Percentiles rank a stretch among this genome's conserved stretches.
phyloP scores from a whole-genome alignment of 2,329 filamentous ascomycete species.

The Parastagonospora avenae region DNA sequence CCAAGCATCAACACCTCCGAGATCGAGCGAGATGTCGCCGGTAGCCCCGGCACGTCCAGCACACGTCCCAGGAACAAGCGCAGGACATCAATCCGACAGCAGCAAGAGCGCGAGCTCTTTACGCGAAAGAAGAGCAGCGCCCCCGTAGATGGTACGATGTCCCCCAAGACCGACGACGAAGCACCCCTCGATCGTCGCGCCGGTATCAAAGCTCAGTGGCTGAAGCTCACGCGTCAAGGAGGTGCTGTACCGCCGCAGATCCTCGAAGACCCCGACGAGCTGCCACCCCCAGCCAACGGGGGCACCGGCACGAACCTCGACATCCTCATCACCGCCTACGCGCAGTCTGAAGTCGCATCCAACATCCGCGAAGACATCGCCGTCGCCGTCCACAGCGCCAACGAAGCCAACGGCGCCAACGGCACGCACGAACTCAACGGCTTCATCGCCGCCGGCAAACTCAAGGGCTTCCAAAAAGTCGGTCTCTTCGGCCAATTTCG shows the following conservation, averaged over 20 bases:
- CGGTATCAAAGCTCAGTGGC: constrained; percentile 61
- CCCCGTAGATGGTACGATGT: constrained; percentile 56
- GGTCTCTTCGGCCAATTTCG: constrained; percentile 81
- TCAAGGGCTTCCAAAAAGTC: constrained; percentile 82
- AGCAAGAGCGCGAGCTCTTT: constrained; percentile 88
- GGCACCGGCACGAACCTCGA: constrained; percentile 78
- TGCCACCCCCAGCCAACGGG: constrained; percentile 62
- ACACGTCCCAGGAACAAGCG: constrained; percentile 72
- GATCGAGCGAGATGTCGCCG: constrained; percentile 64
- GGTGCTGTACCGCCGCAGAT: constrained; percentile 63
- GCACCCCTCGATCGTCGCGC: constrained; percentile 59
- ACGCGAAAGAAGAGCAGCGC: constrained; percentile 74
- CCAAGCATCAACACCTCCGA: constrained; percentile 80
- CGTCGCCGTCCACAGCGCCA: constrained; percentile 67
- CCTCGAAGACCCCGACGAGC: constrained; percentile 70
- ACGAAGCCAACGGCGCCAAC: constrained; percentile 69
- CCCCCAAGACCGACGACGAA: constrained; percentile 68
- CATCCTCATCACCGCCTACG: constrained; percentile 75
- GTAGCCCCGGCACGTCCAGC: constrained; percentile 65
- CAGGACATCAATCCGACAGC: constrained; percentile 79
- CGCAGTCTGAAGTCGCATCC: constrained; percentile 75
- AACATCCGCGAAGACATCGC: constrained; percentile 79
- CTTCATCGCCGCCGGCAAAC: constrained; percentile 62
- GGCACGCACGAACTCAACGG: constrained; percentile 61
- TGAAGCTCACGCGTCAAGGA: constrained; percentile 61